Evolutionary conservation across 805 yeast species (phyloP).

Genomic region (Candida parachauliodes): DNA sequence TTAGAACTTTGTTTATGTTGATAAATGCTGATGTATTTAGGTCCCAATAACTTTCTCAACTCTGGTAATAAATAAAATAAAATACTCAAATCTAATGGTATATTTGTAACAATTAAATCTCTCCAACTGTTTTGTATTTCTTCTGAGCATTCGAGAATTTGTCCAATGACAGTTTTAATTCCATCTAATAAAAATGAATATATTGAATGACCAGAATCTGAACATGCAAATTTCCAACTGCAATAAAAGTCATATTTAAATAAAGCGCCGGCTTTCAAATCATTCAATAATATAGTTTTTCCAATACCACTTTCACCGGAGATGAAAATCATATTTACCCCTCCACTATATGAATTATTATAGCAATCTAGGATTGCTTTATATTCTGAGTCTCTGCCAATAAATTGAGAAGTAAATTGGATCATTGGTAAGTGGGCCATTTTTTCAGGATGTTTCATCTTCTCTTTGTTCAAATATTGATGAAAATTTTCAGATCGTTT

Average conservation of each 20-base stretch:
- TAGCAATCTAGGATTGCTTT: conserved; percentile 9
- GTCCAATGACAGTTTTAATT: conserved; percentile 35
- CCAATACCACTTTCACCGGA: conserved; percentile 46
- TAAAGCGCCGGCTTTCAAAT: conserved; percentile 31
- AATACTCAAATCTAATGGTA: conserved; percentile 40
- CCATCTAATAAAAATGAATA: conserved; percentile 35
- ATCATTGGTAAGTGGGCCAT: conserved; percentile 4
- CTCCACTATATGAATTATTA: conserved; percentile 8
- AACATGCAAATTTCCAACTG: conserved; percentile 28
- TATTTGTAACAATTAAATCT: conserved; percentile 30
- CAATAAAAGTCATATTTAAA: conserved; percentile 26
- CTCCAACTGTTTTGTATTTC: conserved; percentile 38
- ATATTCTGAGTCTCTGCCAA: conserved; percentile 15
- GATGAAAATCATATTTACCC: conserved; percentile 25
- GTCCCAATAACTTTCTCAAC: conserved; percentile 39
- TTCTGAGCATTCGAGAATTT: conserved; percentile 37
- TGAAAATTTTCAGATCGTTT: not conserved
- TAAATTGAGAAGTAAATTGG: conserved; percentile 6
- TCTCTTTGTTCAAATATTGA: conserved; percentile 3
- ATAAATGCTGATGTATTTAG: conserved; percentile 27
- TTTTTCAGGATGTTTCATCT: conserved; percentile 4
- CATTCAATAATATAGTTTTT: conserved; percentile 39
- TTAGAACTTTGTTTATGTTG: conserved; percentile 5
- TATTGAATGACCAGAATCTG: conserved; percentile 17
- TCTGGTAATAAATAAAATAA: conserved; percentile 45